phyloP scores from a whole-genome alignment of 2,329 filamentous ascomycete species.

The Thielaviopsis ethacetica region DNA sequence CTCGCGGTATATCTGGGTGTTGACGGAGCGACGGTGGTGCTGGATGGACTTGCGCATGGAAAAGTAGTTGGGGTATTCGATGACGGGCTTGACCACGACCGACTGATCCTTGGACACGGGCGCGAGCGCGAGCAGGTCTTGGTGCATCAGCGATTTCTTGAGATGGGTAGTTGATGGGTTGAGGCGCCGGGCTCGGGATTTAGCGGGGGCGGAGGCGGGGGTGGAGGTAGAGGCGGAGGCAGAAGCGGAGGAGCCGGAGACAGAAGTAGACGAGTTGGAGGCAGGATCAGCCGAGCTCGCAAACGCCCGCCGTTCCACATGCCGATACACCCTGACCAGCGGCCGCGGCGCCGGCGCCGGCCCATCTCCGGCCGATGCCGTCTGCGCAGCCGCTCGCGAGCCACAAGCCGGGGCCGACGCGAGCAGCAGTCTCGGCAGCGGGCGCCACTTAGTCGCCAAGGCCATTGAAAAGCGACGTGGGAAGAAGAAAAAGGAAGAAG shows the following conservation, averaged over 20 bases:
- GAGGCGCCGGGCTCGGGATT: not conserved
- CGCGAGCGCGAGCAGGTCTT: not conserved
- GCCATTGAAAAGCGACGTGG: not conserved
- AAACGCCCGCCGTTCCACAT: not conserved
- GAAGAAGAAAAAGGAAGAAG: not conserved
- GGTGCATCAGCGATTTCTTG: not conserved
- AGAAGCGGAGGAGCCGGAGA: too few species aligned
- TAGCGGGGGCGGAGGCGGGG: too few species aligned
- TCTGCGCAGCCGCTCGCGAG: not conserved
- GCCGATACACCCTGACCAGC: not conserved
- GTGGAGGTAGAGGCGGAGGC: too few species aligned
- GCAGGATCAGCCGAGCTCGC: not conserved
- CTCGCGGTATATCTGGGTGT: not conserved
- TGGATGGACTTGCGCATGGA: not conserved
- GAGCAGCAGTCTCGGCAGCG: not conserved
- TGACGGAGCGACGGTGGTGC: constrained; percentile 1
- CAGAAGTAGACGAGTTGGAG: not conserved
- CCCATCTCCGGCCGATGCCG: not conserved
- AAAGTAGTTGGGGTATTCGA: not conserved
- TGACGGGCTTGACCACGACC: constrained; percentile 1
- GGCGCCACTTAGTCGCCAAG: not conserved
- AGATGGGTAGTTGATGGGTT: not conserved
- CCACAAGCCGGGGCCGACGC: not conserved
- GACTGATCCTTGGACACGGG: not conserved
- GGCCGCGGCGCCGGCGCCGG: too few species aligned